A percentile compares a stretch with the other conserved stretches of the same genome.
These are phyloP conservation scores for Stagonosporopsis vannaccii DNA, from an alignment of 2,329 filamentous ascomycete genomes.

Conservation along the genomic window DNA sequence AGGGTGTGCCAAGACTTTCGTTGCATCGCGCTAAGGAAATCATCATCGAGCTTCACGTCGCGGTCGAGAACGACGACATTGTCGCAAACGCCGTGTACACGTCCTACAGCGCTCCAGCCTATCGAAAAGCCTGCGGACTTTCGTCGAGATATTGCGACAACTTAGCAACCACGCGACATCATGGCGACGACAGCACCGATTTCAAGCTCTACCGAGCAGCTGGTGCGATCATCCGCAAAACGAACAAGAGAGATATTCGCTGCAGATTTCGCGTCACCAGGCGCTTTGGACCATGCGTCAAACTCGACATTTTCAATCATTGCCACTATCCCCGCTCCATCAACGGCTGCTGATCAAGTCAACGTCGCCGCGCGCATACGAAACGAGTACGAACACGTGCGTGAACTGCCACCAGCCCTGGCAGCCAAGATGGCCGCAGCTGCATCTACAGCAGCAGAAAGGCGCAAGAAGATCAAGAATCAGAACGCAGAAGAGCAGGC, in stretches of 20 bases:
- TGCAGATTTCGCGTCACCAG: conserved; percentile 57
- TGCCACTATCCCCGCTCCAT: conserved; percentile 54
- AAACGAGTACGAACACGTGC: conserved; percentile 79
- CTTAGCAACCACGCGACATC: conserved; percentile 12
- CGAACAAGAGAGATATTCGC: conserved; percentile 63
- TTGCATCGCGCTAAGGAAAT: conserved; percentile 21
- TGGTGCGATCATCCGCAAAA: conserved; percentile 58
- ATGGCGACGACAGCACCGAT: conserved; percentile 34
- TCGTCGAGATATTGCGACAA: no score
- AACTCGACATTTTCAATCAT: conserved; percentile 52
- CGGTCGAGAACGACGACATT: background rate
- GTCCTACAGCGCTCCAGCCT: background rate
- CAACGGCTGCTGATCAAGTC: conserved; percentile 54
- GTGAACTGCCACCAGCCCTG: conserved; percentile 77
- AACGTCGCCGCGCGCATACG: conserved; percentile 66
- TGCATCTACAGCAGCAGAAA: conserved; percentile 62
- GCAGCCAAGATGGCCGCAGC: conserved; percentile 79
- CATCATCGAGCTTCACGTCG: conserved; percentile 16
- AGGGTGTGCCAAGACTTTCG: conserved; percentile 7
- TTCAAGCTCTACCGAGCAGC: conserved; percentile 34
- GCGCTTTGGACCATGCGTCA: conserved; percentile 51
- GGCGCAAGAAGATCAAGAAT: conserved; percentile 68
- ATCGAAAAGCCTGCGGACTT: background rate
- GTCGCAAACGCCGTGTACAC: background rate
- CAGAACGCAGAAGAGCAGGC: conserved; percentile 58